Evolutionary conservation across 2,329 filamentous ascomycete genomes (phyloP).

Genomic region (Falciphora oryzae): DNA sequence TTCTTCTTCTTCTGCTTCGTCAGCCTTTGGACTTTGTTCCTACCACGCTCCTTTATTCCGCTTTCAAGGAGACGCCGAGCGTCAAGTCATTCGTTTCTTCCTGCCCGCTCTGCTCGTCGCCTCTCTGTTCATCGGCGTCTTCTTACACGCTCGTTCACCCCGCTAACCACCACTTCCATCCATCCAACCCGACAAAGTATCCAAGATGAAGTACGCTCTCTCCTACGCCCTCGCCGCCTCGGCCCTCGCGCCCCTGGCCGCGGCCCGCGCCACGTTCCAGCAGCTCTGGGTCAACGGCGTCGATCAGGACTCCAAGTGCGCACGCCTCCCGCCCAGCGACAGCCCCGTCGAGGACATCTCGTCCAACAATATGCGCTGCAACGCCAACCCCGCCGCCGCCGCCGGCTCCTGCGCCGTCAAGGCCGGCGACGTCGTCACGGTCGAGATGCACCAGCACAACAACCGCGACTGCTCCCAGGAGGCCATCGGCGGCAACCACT

Average conservation of each 20-base stretch:
- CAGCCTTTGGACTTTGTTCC: background rate
- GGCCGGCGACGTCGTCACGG: conserved; percentile 40
- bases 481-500: conserved; percentile 49
- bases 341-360: conserved; percentile 14
- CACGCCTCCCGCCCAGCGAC: conserved; percentile 16
- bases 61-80: background rate
- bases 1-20: background rate
- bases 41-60: background rate
- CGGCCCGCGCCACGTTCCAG: conserved; percentile 38
- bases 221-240: background rate
- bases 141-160: background rate
- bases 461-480: conserved; percentile 40
- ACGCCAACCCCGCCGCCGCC: conserved; percentile 21
- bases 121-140: background rate
- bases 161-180: background rate
- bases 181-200: conserved; percentile 11
- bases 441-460: conserved; percentile 45
- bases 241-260: conserved; percentile 3
- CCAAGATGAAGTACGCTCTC: conserved; percentile 2
- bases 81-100: background rate
- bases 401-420: conserved; percentile 24
- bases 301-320: conserved; percentile 5
- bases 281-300: conserved; percentile 7
- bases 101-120: no score
- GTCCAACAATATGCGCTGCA: conserved; percentile 6